Evolutionary conservation across 768 basidiomycete species (phyloP), one percentile per base, ranked within the genome.

Genomic region (Tulasnella sp.): DNA sequence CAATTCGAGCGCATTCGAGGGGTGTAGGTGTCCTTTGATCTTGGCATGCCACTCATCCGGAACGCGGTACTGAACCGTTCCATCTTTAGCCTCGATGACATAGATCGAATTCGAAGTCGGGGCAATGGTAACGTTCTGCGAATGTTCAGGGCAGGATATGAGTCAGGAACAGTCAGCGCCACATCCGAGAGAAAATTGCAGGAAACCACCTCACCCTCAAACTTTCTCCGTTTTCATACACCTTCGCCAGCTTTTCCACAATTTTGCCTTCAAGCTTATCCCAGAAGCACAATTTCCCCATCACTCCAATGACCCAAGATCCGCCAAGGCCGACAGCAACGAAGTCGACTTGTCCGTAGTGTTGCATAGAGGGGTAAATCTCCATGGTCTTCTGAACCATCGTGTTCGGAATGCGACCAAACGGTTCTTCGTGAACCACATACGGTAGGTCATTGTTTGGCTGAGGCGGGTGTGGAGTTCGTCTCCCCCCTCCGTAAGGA

Each of bases 331-430:
- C 76, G 58, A 77, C 56, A 31, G 76, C 76, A 19, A 77, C 76
- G 38, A 77, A 77, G 42, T 77, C 76, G 16, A 62, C 56, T 27
- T 77, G 56, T 24, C 76, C 76, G n/a, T 77, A 77, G 36, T 77
- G 76, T 31, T 77, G 48, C 62, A 77, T 36, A 9, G 39, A 46
- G 0, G 76, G 76, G 36, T 77, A 77, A 46, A 77, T 36, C 19
- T 77, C 76, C 38, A 58, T 38, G 9, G 76, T 62, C 39, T 58
- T 62, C 14, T 58, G 34, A 21, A 62, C 56, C 52, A 77, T 31
- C 5, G 56, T 58, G 31, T 1, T 39, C 52, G 76, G 76, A 38
- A 77, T 40, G 10, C 36, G 14, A 36, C 76, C 76, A 52, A 77
- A 77, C 16, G 76, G 48, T 38, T 77, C 76, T 39, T 77, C 76